Percentiles rank a stretch among this genome's conserved stretches.
phyloP scores from a whole-genome alignment of 176 grass and related monocot genomes.

The Musa beccarii region DNA sequence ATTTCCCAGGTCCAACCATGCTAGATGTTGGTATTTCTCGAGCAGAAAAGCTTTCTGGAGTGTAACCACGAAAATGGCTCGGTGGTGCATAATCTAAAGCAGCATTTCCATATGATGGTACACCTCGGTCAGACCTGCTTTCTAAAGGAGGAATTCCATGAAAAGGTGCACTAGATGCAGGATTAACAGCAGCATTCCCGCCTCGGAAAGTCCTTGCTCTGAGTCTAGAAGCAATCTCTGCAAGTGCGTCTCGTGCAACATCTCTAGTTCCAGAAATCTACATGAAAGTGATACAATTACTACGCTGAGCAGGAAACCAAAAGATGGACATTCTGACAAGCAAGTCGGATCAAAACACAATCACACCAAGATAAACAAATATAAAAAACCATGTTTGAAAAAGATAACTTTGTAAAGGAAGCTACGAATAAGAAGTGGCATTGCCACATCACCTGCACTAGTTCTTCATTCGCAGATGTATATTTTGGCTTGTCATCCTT shows the following conservation, averaged over 20 bases:
- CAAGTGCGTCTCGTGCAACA: slow-evolving; percentile 44
- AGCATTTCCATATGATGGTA: slow-evolving; percentile 31
- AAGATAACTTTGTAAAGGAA: neutral
- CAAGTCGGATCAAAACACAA: neutral
- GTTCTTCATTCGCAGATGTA: slow-evolving; percentile 73
- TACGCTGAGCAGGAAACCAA: slow-evolving; percentile 36
- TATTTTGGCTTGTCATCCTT: slow-evolving; percentile 87
- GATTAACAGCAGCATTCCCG: slow-evolving; percentile 33
- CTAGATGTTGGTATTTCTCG: slow-evolving; percentile 32
- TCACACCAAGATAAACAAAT: no score
- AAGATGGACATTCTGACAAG: slow-evolving; percentile 6
- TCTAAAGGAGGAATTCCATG: slow-evolving; percentile 33
- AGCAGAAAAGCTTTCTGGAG: slow-evolving; percentile 24
- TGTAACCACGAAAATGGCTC: slow-evolving; percentile 32
- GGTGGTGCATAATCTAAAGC: slow-evolving; percentile 23
- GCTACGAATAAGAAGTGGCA: neutral
- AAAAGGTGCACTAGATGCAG: slow-evolving; percentile 33
- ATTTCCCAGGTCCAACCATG: slow-evolving; percentile 43
- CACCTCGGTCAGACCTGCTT: slow-evolving; percentile 34
- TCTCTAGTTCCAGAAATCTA: slow-evolving; percentile 53
- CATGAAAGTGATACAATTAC: slow-evolving; percentile 20
- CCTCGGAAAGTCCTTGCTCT: slow-evolving; percentile 57
- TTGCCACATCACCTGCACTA: slow-evolving; percentile 71
- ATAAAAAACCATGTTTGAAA: neutral
- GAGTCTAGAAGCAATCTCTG: slow-evolving; percentile 72